Base-by-base conservation (phyloP, 345 rosid species). In the Pistacia vera region DNA sequence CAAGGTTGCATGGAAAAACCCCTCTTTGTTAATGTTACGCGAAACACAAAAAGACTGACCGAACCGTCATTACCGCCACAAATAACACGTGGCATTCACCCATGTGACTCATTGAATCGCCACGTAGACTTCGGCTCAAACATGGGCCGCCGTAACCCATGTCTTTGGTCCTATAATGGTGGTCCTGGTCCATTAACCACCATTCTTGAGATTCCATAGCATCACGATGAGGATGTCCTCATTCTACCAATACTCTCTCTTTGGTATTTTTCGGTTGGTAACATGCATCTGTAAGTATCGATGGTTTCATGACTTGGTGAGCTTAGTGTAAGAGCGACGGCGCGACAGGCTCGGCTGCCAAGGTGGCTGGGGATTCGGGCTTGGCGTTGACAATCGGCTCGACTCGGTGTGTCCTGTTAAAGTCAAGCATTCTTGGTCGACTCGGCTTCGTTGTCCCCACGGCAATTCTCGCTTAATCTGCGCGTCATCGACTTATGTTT, bases 371-470 rank as follows among this genome's bases (percentile, higher is more conserved):
- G 87, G 85, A 82, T 86, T 84, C 63, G 81, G 68, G 78, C 68
- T 48, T 66, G 61, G 73, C 16, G 75, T 81, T 85, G 81, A 81
- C 81, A 80, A 76, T 62, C 72, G 35, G 66, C 72, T 71, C 77
- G 11, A 58, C 71, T 63, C 63, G 66, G 49, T 46, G 30, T 86
- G 89, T 82, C 77, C 28, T 46, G 64, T 67, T 74, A 83, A 83
- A 81, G 85, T 49, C 30, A 0, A 81, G 75, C 85, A 76, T 28
- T 76, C 82, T 80, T 36, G 87, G 62, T 75, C 36, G 5, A 13
- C 75, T 81, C 74, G 59, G 17, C 78, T 52, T 55, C 85, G 73
- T 83, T 86, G 89, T 84, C 85, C 76, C 76, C 81, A 80, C 78
- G 84, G 70, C 72, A 77, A 57, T 49, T 35, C 14, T n/a, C 13